Conservation (phyloP, 441 rosid species). For the Flueggea neowawraea region DNA sequence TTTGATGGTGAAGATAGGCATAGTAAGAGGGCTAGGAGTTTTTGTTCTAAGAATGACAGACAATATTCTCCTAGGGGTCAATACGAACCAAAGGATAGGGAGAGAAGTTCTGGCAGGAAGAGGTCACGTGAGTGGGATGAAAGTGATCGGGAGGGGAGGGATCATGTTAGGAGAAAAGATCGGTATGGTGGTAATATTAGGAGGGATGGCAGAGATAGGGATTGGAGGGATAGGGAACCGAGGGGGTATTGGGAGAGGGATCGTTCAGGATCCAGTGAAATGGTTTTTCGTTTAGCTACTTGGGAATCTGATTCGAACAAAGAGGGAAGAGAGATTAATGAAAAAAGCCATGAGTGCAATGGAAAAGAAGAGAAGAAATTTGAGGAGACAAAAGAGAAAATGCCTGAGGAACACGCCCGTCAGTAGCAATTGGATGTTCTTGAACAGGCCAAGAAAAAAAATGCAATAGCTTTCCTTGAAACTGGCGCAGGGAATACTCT, state of each 20-base stretch:
- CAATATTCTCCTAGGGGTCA: conserved; percentile 42
- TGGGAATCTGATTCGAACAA: conserved; percentile 79
- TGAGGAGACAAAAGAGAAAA: conserved; percentile 65
- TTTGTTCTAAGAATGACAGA: conserved; percentile 37
- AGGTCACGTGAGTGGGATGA: conserved; percentile 70
- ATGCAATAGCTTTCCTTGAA: conserved; percentile 98
- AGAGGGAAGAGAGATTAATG: conserved; percentile 47
- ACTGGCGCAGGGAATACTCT: conserved; percentile 99
- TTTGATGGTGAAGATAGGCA: conserved; percentile 44
- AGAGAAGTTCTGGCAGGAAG: conserved; percentile 51
- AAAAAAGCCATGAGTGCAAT: conserved; percentile 38
- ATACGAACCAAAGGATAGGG: conserved; percentile 48
- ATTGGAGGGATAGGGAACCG: conserved; percentile 63
- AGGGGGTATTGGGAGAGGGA: conserved; percentile 99
- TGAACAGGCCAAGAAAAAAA: conserved; percentile 91
- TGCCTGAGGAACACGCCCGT: conserved; percentile 91
- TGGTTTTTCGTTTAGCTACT: conserved; percentile 70
- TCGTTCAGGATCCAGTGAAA: conserved; percentile 59
- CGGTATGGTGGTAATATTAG: conserved; percentile 35
- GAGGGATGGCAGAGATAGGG: conserved; percentile 60
- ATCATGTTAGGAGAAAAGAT: conserved; percentile 60
- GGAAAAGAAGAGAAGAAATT: conserved; percentile 50
- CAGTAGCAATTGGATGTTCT: conserved; percentile 96
- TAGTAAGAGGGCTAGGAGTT: conserved; percentile 50
- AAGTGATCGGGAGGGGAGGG: conserved; percentile 53